Base-by-base conservation (phyloP, 352 stramenopile species). In the Phytopythium kandeliae region DNA sequence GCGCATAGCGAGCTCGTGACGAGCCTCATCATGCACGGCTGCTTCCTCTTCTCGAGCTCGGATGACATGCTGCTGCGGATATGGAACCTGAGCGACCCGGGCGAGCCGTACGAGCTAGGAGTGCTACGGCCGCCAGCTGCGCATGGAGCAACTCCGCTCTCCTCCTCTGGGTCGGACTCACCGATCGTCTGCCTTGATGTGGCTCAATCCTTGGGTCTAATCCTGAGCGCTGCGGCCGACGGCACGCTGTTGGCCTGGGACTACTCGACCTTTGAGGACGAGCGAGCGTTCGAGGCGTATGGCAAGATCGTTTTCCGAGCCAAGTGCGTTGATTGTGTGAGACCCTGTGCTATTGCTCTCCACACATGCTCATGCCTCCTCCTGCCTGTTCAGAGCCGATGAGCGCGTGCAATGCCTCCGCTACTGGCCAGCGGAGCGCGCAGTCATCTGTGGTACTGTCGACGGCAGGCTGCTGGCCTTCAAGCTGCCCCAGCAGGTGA, bases 21-120 rank as follows among this genome's bases (percentile, higher is more conserved):
- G 8, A 72, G 71, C 24, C 60, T 92, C n/a, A 58, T 53, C 0
- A 48, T 82, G 22, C 77, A 89, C 40, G 80, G 78, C 3, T 84
- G 72, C 40, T 86, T 92, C 51, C 57, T 92, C n/a, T 86, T 87
- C 58, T 88, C 80, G 0, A 74, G 78, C 17, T 92, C 80, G 1
- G 80, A 92, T 15, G 80, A 92, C 42, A 57, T 58, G 12, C 57
- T 72, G 1, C 47, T 92, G 45, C 61, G 64, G 6, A 83, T 92
- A 46, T 92, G 75, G 80, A 92, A 92, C 48, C 57, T 78, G 22
- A 53, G 82, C 15, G 54, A 74, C 17, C 47, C 71, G 10, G 24
- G 55, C 9, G 57, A 74, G 24, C 58, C 69, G 15, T 92, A 92
- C 44, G 73, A 88, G 44, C 42, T 89, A 3, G 73, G 70, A 6